Percentiles rank a stretch among this genome's conserved stretches.
Conservation (phyloP, 2,329 filamentous ascomycete genomes). For the Pestalotiopsis sp. region DNA sequence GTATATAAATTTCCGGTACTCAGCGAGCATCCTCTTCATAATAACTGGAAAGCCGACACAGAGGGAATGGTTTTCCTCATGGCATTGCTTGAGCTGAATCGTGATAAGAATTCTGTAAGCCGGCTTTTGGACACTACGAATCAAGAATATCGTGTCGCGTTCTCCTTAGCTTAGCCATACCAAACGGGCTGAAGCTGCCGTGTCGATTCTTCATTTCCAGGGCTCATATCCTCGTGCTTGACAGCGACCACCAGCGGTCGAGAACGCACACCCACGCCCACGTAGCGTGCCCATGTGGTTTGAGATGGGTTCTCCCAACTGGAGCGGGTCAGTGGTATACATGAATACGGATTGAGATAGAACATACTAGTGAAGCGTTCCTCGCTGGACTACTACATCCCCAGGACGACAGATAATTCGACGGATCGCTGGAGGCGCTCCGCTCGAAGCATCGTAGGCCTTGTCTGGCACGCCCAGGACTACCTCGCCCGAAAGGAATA, state of each 20-base stretch:
- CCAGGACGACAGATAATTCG: neutral
- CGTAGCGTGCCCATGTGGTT: neutral
- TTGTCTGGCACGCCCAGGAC: neutral
- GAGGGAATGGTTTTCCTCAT: no score
- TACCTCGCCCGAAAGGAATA: neutral
- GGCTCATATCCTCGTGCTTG: neutral
- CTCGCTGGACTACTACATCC: neutral
- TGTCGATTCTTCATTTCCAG: neutral
- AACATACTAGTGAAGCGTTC: neutral
- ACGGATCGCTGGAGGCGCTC: neutral
- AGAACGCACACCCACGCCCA: neutral
- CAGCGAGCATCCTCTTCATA: no score
- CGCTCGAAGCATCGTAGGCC: neutral
- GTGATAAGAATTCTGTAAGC: neutral
- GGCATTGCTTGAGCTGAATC: no score
- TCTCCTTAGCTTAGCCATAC: neutral
- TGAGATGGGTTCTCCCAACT: slow-evolving; percentile 1
- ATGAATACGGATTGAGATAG: neutral
- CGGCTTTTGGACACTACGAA: neutral
- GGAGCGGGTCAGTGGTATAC: neutral
- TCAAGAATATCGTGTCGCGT: neutral
- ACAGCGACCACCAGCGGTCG: neutral
- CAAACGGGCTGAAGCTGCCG: neutral
- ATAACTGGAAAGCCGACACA: no score
- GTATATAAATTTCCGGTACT: no score